These are phyloP conservation scores for Aspergillus pseudoglaucus DNA, from an alignment of 2,329 filamentous ascomycete genomes.

Conservation along the genomic window DNA sequence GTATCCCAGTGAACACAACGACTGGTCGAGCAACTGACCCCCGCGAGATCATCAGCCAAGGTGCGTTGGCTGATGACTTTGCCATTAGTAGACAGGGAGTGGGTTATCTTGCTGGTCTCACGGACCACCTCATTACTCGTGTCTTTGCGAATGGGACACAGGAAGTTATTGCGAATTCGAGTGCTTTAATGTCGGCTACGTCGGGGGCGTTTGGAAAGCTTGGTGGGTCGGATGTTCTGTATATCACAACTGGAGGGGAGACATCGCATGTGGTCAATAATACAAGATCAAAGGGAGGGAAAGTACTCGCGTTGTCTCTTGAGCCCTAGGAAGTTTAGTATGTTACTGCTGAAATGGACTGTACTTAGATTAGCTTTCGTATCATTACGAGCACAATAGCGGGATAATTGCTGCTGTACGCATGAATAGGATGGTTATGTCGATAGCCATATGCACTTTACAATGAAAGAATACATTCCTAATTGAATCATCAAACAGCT, in stretches of 20 bases:
- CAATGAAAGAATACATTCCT: too few species aligned
- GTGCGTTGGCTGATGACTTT: slow-evolving; percentile 12
- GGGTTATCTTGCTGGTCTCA: slow-evolving; percentile 11
- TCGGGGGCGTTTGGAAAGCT: slow-evolving; percentile 10
- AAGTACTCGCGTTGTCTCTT: slow-evolving; percentile 2
- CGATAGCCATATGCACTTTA: too few species aligned
- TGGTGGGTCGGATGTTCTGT: slow-evolving; percentile 6
- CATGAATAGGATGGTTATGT: too few species aligned
- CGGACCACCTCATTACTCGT: slow-evolving; percentile 8
- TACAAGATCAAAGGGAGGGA: slow-evolving; percentile 3
- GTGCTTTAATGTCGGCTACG: slow-evolving; percentile 10
- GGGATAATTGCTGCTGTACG: too few species aligned
- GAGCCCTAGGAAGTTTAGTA: background rate
- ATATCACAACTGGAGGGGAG: slow-evolving; percentile 9
- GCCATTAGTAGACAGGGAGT: slow-evolving; percentile 8
- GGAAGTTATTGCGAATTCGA: slow-evolving; percentile 7
- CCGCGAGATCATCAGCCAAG: slow-evolving; percentile 8
- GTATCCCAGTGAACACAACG: slow-evolving; percentile 9
- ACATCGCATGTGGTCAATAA: background rate
- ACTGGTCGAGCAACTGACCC: slow-evolving; percentile 9
- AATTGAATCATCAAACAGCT: too few species aligned
- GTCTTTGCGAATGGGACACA: slow-evolving; percentile 2
- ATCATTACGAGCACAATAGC: too few species aligned
- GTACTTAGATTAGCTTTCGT: too few species aligned
- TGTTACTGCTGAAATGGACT: too few species aligned